Conservation (phyloP, 495 filamentous ascomycete genomes). For the Viridothelium virens region DNA sequence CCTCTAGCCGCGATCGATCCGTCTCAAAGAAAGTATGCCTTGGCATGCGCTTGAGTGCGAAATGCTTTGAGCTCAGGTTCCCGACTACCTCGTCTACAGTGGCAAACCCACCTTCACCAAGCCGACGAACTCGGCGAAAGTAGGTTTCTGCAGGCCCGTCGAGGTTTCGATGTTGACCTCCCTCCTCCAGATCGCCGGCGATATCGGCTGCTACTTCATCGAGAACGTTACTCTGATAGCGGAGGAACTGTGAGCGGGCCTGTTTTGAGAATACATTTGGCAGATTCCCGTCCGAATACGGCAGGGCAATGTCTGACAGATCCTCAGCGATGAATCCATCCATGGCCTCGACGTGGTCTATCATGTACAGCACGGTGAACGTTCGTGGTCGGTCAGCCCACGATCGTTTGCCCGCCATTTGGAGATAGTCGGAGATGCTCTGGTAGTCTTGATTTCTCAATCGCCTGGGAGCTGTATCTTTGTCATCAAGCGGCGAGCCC, state of each 20-base stretch:
- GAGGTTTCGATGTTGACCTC: neutral
- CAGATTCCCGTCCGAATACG: slow-evolving; percentile 13
- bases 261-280: slow-evolving; percentile 1
- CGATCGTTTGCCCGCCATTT: slow-evolving; percentile 1
- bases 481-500: slow-evolving; percentile 4
- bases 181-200: neutral
- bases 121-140: neutral
- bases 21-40: slow-evolving; percentile 3
- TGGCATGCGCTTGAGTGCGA: slow-evolving; percentile 6
- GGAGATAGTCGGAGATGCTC: slow-evolving; percentile 1
- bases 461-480: slow-evolving; percentile 1
- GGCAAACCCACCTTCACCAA: slow-evolving; percentile 3
- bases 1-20: slow-evolving; percentile 5
- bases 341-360: slow-evolving; percentile 19
- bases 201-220: slow-evolving; percentile 5
- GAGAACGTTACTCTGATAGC: slow-evolving; percentile 2
- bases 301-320: slow-evolving; percentile 22
- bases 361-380: slow-evolving; percentile 21
- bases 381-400: slow-evolving; percentile 20
- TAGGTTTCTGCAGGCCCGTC: neutral
- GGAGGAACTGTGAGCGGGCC: neutral
- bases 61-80: slow-evolving; percentile 8
- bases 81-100: slow-evolving; percentile 6
- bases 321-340: slow-evolving; percentile 21
- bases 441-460: slow-evolving; percentile 4